Percentiles rank a stretch among this genome's conserved stretches.
These are phyloP conservation scores for Dysphania ambrosioides DNA, from an alignment of 148 eudicot genomes.

Conservation along the genomic window DNA sequence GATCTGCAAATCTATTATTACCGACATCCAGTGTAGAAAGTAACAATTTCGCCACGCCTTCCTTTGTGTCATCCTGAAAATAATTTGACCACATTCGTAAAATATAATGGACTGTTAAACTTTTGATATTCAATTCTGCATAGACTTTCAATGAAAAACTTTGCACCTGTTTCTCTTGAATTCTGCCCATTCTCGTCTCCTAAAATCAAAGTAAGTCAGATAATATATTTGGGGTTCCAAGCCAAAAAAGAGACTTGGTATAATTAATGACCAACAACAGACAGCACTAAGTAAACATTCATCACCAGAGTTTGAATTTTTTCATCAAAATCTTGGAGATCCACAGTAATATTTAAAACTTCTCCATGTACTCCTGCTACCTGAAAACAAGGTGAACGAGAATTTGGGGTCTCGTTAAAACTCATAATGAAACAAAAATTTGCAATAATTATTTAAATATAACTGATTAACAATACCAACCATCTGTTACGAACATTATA, in stretches of 20 bases:
- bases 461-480: not conserved
- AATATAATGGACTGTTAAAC: not conserved
- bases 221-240: not conserved
- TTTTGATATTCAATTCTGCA: not conserved
- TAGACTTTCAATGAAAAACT: not conserved
- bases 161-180: constrained; percentile 61
- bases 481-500: not conserved
- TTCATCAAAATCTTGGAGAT: constrained; percentile 17
- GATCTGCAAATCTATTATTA: constrained; percentile 34
- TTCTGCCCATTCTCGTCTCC: constrained; percentile 55
- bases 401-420: not conserved
- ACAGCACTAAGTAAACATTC: not conserved
- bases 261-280: not conserved
- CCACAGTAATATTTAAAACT: constrained; percentile 7
- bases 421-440: not conserved
- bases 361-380: constrained; percentile 10
- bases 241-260: not conserved
- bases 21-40: constrained; percentile 34
- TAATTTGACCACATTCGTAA: constrained; percentile 14
- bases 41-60: constrained; percentile 53
- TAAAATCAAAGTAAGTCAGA: constrained; percentile 41
- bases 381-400: constrained; percentile 12
- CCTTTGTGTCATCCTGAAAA: constrained; percentile 44
- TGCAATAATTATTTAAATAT: not conserved
- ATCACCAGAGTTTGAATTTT: constrained; percentile 29